phyloP scores from a whole-genome alignment of 1,139 yeast genomes.

The Candida anutae region DNA sequence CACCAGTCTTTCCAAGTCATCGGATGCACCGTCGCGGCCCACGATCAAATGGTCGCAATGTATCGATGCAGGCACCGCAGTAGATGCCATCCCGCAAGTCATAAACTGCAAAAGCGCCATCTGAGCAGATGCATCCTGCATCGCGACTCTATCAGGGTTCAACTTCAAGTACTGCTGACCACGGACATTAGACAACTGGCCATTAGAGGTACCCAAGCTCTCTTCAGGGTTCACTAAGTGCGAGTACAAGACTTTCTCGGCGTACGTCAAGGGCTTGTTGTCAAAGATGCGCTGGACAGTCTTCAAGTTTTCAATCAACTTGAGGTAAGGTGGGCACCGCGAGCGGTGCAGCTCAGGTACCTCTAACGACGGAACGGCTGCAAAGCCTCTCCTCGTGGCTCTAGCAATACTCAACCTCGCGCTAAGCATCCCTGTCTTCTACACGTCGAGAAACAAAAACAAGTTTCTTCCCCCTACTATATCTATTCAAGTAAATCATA shows the following conservation, averaged over 20 bases:
- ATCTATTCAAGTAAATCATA: no score
- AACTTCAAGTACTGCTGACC: constrained; percentile 83
- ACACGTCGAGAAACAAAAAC: no score
- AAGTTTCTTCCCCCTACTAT: no score
- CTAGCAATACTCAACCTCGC: constrained; percentile 4
- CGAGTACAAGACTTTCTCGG: constrained; percentile 89
- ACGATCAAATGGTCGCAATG: constrained; percentile 98
- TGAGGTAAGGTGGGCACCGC: constrained; percentile 83
- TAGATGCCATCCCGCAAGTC: constrained; percentile 84
- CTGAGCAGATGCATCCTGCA: constrained; percentile 99
- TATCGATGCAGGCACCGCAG: constrained; percentile 90
- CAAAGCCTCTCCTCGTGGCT: constrained; percentile 17
- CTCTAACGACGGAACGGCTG: constrained; percentile 19
- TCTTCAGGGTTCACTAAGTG: constrained; percentile 86
- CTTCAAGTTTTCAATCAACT: constrained; percentile 55
- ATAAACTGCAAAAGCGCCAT: constrained; percentile 94
- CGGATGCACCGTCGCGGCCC: constrained; percentile 84
- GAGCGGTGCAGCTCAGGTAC: constrained; percentile 57
- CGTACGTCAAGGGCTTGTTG: constrained; percentile 75
- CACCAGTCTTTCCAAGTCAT: constrained; percentile 67
- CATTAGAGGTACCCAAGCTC: constrained; percentile 42
- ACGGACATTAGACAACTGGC: constrained; percentile 52
- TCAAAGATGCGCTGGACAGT: constrained; percentile 57
- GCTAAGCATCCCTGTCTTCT: constrained; percentile 6
- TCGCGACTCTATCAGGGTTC: constrained; percentile 96